Evolutionary conservation across 177 flowering plant genomes (phyloP).

Genomic region (Vitis hybrid): DNA sequence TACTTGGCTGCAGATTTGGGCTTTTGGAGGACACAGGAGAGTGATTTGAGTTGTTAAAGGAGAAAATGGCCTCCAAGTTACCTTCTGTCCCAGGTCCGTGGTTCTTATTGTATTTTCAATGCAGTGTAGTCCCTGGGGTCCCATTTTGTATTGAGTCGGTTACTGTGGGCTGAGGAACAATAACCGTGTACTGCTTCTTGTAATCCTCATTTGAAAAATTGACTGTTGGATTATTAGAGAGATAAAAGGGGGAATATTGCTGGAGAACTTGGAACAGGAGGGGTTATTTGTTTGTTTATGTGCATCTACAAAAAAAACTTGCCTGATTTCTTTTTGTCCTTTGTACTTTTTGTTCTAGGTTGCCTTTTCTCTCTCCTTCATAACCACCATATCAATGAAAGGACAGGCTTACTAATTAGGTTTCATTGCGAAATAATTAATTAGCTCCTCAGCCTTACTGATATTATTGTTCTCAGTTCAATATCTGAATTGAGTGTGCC

Average conservation of each 20-base stretch:
- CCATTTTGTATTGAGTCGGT: conserved; percentile 3
- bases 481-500: no score
- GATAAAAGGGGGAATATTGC: neutral
- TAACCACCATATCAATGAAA: no score
- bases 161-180: conserved; percentile 3
- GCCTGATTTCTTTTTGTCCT: no score
- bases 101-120: conserved; percentile 3
- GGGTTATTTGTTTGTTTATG: neutral
- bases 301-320: neutral
- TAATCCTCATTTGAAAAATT: neutral
- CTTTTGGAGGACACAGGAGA: conserved; percentile 83
- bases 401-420: no score
- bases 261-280: neutral
- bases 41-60: conserved; percentile 38
- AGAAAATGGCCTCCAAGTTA: conserved; percentile 3
- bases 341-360: neutral
- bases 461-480: no score
- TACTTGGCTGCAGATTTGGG: conserved; percentile 72
- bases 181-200: conserved; percentile 9
- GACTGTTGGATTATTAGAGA: conserved; percentile 1
- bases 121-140: neutral
- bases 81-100: conserved; percentile 6
- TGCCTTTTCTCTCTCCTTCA: no score
- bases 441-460: no score
- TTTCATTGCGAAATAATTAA: no score